Base-by-base conservation (phyloP, 805 yeast species). In the Wickerhamomyces silvicola region DNA sequence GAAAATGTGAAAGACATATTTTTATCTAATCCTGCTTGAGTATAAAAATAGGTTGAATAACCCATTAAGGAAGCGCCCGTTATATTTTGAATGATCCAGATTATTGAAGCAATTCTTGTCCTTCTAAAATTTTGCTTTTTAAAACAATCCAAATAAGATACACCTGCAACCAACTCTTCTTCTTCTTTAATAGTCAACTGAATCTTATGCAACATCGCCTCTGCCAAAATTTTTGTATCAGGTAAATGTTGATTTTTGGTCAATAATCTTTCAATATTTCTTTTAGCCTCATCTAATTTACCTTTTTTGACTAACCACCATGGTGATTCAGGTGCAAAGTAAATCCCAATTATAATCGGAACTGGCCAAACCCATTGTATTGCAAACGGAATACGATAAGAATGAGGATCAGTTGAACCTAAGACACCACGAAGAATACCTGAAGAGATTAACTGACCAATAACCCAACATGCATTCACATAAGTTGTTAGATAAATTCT, bases 41-140 rank as follows among this genome's bases (percentile, higher is more conserved):
- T 43, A 41, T 63, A 70, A 50, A 68, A 70, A 41, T 68, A 71
- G 6, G 76, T 65, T 7, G 75, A 57, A 48, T 64, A 71, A 53
- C 64, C 59, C 39, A 50, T 45, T 46, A 67, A 62, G 2, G 69
- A 52, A 5, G 74, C 60, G 33, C 77, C 76, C 24, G 70, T 62
- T 39, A 65, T 50, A 27, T 63, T 56, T 46, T 70, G 75, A 41
- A 62, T 54, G 35, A 65, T 40, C 66, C 71, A 66, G n/a, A 43
- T 35, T 6, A 60, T 45, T 14, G 68, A 45, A 33, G 68, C 55
- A 19, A 43, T 30, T 31, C 50, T 40, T 1, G 78, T 70, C 57
- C 77, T 62, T 50, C 68, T 60, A 24, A 63, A 46, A 43, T 72
- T 64, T 6, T 48, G 37, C 4, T 64, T 64, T 37, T 52, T 58